A percentile compares a stretch with the other conserved stretches of the same genome.
These are phyloP conservation scores for Solanum hybrid DNA, from an alignment of 305 asterid species.

Conservation along the genomic window DNA sequence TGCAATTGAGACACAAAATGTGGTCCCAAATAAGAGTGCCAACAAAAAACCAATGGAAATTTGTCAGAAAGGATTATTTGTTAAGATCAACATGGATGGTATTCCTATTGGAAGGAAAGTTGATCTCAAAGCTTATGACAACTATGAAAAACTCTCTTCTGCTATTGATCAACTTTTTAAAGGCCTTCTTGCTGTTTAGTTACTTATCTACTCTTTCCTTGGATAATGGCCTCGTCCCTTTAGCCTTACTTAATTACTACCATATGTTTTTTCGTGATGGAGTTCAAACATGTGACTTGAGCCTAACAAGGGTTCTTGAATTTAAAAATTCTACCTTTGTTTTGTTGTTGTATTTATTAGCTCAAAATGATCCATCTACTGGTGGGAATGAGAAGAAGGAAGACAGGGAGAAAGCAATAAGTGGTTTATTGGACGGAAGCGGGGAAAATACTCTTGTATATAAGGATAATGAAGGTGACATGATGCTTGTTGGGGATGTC, in stretches of 20 bases:
- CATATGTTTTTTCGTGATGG: neutral
- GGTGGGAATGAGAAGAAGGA: slow-evolving; percentile 30
- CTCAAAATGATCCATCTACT: slow-evolving; percentile 39
- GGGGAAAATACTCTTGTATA: slow-evolving; percentile 94
- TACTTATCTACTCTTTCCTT: neutral
- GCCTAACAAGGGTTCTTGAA: neutral
- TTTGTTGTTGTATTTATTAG: slow-evolving; percentile 15
- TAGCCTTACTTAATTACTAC: neutral
- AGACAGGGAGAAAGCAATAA: slow-evolving; percentile 33
- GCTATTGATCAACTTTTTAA: too few species aligned
- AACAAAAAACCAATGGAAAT: too few species aligned
- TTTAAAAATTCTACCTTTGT: neutral
- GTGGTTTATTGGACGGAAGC: slow-evolving; percentile 66
- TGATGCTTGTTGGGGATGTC: slow-evolving; percentile 59
- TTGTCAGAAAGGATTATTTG: too few species aligned
- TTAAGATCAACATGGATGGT: too few species aligned
- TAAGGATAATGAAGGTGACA: slow-evolving; percentile 94
- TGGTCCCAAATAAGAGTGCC: too few species aligned
- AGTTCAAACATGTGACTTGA: neutral
- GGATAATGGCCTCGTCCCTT: neutral
- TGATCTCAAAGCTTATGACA: too few species aligned
- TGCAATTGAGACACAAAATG: too few species aligned
- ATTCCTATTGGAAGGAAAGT: too few species aligned
- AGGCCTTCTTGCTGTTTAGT: slow-evolving; percentile 24
- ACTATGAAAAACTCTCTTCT: too few species aligned